Percentiles rank a stretch among this genome's conserved stretches.
These are phyloP conservation scores for Zalerion maritima DNA, from an alignment of 495 filamentous ascomycete species.

Conservation along the genomic window DNA sequence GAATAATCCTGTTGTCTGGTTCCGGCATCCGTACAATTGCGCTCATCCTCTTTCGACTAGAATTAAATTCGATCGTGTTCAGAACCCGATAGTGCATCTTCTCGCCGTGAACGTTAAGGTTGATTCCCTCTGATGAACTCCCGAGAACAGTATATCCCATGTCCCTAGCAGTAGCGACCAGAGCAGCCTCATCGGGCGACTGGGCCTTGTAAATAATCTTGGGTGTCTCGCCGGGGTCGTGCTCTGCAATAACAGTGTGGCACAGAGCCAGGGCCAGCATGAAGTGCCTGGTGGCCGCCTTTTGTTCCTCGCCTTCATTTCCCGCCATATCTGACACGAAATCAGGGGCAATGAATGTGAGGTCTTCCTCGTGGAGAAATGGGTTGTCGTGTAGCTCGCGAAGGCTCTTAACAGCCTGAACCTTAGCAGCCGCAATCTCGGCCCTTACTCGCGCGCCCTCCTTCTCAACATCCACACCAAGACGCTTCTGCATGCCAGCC, in stretches of 20 bases:
- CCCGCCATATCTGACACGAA: conserved; percentile 72
- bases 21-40: conserved; percentile 93
- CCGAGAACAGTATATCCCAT: conserved; percentile 94
- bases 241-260: conserved; percentile 90
- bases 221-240: conserved; percentile 73
- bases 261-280: conserved; percentile 93
- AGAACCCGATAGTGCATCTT: conserved; percentile 75
- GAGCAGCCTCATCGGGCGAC: conserved; percentile 89
- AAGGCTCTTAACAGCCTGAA: conserved; percentile 54
- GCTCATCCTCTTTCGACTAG: conserved; percentile 93
- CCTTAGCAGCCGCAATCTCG: conserved; percentile 66
- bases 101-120: conserved; percentile 74
- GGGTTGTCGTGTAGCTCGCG: conserved; percentile 75
- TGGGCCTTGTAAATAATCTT: conserved; percentile 93
- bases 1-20: conserved; percentile 76
- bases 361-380: conserved; percentile 73
- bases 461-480: conserved; percentile 71
- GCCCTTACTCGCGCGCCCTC: conserved; percentile 57
- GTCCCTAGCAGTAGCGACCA: conserved; percentile 88
- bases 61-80: conserved; percentile 97
- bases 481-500: conserved; percentile 82
- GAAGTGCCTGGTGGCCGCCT: conserved; percentile 65
- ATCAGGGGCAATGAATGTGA: conserved; percentile 87
- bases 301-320: conserved; percentile 61
- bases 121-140: conserved; percentile 58